Evolutionary conservation across 192 early-diverging fungal genomes (phyloP).

Genomic region (Gamsiella multidivaricata): DNA sequence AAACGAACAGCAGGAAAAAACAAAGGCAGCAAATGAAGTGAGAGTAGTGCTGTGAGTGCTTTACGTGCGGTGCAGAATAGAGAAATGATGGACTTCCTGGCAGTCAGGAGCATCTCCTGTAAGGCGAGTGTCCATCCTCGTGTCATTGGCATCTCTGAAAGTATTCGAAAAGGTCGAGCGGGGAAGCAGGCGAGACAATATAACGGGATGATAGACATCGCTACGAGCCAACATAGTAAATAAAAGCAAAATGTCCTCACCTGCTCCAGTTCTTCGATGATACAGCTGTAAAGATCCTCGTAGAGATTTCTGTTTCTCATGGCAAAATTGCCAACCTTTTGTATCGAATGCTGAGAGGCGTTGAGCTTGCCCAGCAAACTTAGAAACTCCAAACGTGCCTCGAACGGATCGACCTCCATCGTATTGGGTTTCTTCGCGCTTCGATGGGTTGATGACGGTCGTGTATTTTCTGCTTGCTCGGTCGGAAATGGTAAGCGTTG

Average conservation of each 20-base stretch:
- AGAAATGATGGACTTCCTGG: too few relatives aligned
- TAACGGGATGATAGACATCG: neutral
- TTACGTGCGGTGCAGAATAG: too few relatives aligned
- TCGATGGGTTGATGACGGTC: too few relatives aligned
- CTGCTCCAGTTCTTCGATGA: constrained; percentile 65
- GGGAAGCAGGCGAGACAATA: too few relatives aligned
- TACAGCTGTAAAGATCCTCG: constrained; percentile 69
- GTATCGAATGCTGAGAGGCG: constrained; percentile 68
- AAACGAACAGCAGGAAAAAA: constrained; percentile 6
- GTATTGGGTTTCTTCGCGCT: neutral
- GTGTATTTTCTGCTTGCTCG: neutral
- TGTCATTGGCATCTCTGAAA: too few relatives aligned
- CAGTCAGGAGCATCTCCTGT: too few relatives aligned
- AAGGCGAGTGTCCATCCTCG: too few relatives aligned
- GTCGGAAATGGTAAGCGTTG: neutral
- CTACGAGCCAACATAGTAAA: neutral
- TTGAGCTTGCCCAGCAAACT: constrained; percentile 62
- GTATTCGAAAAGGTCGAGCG: too few relatives aligned
- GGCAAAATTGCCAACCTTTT: constrained; percentile 64
- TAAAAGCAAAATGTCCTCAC: constrained; percentile 37
- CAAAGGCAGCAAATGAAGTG: neutral
- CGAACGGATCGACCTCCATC: constrained; percentile 67
- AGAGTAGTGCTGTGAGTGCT: too few relatives aligned
- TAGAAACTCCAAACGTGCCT: constrained; percentile 63
- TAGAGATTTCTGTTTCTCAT: constrained; percentile 59